Percentiles rank a stretch among this genome's conserved stretches.
Evolutionary conservation across 805 yeast species (phyloP).

Genomic region (Ogataea dorogensis): DNA sequence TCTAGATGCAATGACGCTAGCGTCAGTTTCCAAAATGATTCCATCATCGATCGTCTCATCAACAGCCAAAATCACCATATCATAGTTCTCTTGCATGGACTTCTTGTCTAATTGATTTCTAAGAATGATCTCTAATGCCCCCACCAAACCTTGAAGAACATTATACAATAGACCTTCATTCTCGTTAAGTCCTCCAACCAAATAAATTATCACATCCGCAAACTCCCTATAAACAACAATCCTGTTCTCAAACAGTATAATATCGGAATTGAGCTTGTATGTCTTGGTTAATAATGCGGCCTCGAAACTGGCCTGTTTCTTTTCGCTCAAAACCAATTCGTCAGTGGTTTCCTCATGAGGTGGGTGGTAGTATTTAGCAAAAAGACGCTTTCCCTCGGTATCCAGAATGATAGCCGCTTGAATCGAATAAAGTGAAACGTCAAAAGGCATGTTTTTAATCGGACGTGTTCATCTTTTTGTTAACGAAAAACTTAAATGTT

Average conservation of each 20-base stretch:
- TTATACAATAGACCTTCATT: constrained; percentile 80
- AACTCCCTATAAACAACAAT: constrained; percentile 84
- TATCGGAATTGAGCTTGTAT: constrained; percentile 76
- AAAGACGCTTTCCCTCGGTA: constrained; percentile 73
- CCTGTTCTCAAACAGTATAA: constrained; percentile 74
- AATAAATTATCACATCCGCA: constrained; percentile 68
- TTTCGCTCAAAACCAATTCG: constrained; percentile 33
- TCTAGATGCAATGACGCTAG: constrained; percentile 81
- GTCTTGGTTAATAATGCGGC: constrained; percentile 68
- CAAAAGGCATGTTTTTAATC: constrained; percentile 23
- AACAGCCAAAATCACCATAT: constrained; percentile 77
- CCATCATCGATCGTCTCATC: constrained; percentile 96
- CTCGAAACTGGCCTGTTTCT: constrained; percentile 79
- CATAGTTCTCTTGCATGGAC: constrained; percentile 78
- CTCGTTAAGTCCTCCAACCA: constrained; percentile 76
- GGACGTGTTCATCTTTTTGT: constrained; percentile 11
- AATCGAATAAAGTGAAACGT: constrained; percentile 71
- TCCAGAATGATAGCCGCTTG: constrained; percentile 81
- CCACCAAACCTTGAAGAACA: constrained; percentile 72
- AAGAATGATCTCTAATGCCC: constrained; percentile 75
- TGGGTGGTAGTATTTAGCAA: constrained; percentile 78
- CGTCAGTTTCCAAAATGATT: constrained; percentile 84
- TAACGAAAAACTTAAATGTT: constrained; percentile 2
- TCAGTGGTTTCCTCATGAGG: constrained; percentile 47
- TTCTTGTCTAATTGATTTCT: constrained; percentile 72